Evolutionary conservation across 2,329 filamentous ascomycete genomes (phyloP), one percentile per base, ranked within the genome.

Genomic region (Botryotinia globosa): DNA sequence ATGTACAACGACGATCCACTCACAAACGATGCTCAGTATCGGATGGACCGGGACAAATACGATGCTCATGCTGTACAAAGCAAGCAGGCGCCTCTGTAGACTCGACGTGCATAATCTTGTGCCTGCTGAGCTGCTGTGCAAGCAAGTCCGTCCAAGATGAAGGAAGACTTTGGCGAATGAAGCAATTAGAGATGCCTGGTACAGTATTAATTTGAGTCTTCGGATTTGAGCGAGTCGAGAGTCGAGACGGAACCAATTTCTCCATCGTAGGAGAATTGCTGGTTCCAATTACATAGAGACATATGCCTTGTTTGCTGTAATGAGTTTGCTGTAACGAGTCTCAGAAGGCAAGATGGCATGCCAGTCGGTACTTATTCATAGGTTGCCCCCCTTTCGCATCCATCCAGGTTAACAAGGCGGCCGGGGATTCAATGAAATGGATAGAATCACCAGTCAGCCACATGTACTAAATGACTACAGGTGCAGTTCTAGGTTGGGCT

Each of bases 111-210:
- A 67, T 54, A 54, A 67, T 67, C 45, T 56, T 54, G 64, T 67
- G 39, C 34, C n/a, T 66, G 45, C 64, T 66, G 64, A 66, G 64
- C 45, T 71, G 69, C 59, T 54, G 69, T 65, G 39, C 69, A 22
- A n/a, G 69, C n/a, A n/a, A n/a, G n/a, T n/a, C n/a, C n/a, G n/a
- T 65, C 29, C 69, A 29, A n/a, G 63, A 48, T 37, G 0, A n/a
- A n/a, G 48, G 0, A n/a, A n/a, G 48, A 37, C 44, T 54, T 54
- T 54, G 20, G 32, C 32, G 44, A n/a, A 18, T 45, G 44, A n/a
- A 44, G 61, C 29, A 12, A 64, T n/a, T 63, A 9, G 61, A 42
- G 39, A 29, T 42, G 51, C 51, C n/a, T 42, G 39, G 44, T 66
- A n/a, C n/a, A n/a, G n/a, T n/a, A 18, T 39, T n/a, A 6, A 22